Evolutionary conservation across 2,329 filamentous ascomycete species (phyloP).

Genomic region (Colletotrichum endophyticum): DNA sequence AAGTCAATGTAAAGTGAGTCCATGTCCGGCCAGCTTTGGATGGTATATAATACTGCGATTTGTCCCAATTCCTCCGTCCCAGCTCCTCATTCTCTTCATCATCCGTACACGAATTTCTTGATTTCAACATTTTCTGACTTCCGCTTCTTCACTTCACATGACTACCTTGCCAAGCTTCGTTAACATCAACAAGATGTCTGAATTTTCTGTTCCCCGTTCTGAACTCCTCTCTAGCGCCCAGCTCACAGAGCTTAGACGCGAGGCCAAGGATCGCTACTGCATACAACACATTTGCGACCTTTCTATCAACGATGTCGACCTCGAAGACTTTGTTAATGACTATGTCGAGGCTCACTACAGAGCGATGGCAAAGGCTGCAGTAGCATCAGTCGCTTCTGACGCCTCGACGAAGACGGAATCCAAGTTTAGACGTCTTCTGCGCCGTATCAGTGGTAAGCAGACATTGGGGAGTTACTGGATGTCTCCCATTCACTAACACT

Average conservation of each 20-base stretch:
- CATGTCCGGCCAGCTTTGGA: neutral
- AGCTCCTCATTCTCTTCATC: neutral
- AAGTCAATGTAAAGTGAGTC: neutral
- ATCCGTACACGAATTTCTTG: neutral
- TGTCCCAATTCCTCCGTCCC: neutral
- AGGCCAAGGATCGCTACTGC: neutral
- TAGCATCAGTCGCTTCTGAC: neutral
- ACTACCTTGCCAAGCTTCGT: neutral
- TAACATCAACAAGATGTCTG: neutral
- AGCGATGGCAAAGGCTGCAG: neutral
- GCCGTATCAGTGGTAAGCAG: neutral
- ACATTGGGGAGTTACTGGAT: neutral
- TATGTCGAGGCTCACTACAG: constrained; percentile 3
- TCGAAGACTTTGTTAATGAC: constrained; percentile 4
- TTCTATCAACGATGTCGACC: neutral
- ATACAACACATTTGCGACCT: neutral
- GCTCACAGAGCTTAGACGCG: neutral
- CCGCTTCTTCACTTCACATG: neutral
- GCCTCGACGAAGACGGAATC: neutral
- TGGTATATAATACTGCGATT: neutral
- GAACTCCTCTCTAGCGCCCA: neutral
- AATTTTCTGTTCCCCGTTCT: neutral
- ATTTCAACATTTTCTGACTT: neutral
- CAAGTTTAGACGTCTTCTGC: neutral
- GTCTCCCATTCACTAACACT: neutral